Conservation (phyloP, 169 alveolate species). For the Eimeria sp. region DNA sequence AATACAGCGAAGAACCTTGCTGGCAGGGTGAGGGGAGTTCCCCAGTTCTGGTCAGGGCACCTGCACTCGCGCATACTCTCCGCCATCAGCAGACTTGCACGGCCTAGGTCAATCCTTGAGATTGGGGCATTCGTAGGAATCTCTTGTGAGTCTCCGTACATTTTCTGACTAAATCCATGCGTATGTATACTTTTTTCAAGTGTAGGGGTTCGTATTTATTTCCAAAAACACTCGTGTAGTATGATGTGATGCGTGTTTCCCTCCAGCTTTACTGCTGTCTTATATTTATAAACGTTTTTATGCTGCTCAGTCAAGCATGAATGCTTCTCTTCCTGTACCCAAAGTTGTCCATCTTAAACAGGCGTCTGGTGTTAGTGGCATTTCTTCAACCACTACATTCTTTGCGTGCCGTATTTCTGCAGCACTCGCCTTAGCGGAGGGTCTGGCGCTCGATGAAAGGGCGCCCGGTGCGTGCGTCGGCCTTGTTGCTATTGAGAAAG, state of each 20-base stretch:
- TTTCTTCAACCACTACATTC: neutral
- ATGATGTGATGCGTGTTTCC: neutral
- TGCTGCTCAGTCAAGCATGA: neutral
- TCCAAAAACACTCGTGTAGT: neutral
- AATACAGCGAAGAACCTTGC: constrained; percentile 7
- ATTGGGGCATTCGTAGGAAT: constrained; percentile 83
- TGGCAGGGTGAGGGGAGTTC: constrained; percentile 3
- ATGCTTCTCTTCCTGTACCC: neutral
- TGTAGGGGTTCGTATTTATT: neutral
- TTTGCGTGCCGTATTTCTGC: constrained; percentile 12
- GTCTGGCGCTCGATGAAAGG: constrained; percentile 20
- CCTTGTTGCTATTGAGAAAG: constrained; percentile 74
- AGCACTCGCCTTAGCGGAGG: constrained; percentile 82
- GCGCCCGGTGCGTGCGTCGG: neutral
- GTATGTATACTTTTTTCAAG: neutral
- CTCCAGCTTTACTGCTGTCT: neutral
- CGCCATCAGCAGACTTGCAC: constrained; percentile 62
- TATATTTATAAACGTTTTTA: neutral
- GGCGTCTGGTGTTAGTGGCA: neutral
- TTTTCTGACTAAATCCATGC: no score
- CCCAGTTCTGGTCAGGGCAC: constrained; percentile 71
- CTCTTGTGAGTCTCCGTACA: constrained; percentile 50
- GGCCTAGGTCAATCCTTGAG: constrained; percentile 80
- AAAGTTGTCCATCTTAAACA: neutral
- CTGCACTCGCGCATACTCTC: constrained; percentile 79